Evolutionary conservation across 345 rosid species (phyloP), one percentile per base, ranked within the genome.

Genomic region (Lepidium aucheri): DNA sequence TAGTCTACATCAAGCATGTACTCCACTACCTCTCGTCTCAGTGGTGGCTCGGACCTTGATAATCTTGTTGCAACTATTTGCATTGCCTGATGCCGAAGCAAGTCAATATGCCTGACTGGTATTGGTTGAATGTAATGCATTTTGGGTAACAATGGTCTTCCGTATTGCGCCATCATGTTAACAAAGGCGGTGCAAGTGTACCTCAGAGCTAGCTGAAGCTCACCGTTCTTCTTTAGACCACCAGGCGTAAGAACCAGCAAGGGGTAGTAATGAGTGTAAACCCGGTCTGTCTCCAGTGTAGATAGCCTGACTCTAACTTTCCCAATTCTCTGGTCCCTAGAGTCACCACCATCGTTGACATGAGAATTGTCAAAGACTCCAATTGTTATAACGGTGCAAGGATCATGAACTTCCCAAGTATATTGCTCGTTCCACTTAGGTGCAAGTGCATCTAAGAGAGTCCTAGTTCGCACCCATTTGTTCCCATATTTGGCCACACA

Each of bases 361-460:
- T 95, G 99, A 47, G 74, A 69, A 68, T 84, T 91, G 59, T 95
- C 99, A 55, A 87, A 95, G 5, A 95, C 95, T 28, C 90, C 96
- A 42, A 95, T 71, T n/a, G 97, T 89, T 68, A 95, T 79, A 17
- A 91, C 96, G 0, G 99, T 95, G 63, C 97, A 91, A 1, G 97
- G 91, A 77, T 95, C 99, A 52, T 71, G 80, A 32, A 91, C 97
- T 60, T 95, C 99, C 97, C 99, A 95, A 8, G 96, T 95, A 59
- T 91, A 95, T 56, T 85, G 95, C 85, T 91, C 99, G 33, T 95
- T 86, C 99, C 99, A 95, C 68, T 76, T 74, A 22, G 99, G 97
- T 5, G 65, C 56, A 75, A 89, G 75, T 2, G 90, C 87, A 60
- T 91, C 90, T 3, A 95, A 85, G 36, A 95, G 84, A 5, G 97